Percentiles rank a stretch among this genome's conserved stretches.
Conservation (phyloP, 2,329 filamentous ascomycete genomes). For the Penicillium italicum region DNA sequence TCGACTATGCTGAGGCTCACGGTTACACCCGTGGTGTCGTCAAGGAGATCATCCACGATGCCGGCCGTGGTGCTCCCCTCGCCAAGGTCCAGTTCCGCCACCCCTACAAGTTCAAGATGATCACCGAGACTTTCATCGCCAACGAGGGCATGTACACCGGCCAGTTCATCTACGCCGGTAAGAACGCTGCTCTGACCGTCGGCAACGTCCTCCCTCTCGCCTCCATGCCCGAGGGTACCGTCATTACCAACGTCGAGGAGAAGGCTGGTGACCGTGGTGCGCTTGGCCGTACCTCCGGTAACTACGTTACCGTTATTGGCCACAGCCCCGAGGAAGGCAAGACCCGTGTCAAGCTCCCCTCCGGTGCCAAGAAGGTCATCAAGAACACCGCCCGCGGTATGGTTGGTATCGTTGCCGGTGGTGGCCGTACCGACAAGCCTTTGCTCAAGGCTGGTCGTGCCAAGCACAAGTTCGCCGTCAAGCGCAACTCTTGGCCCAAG, state of each 20-base stretch:
- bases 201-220: constrained; percentile 95
- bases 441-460: constrained; percentile 98
- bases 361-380: constrained; percentile 98
- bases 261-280: constrained; percentile 95
- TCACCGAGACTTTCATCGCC: constrained; percentile 99
- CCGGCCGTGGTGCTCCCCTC: constrained; percentile 95
- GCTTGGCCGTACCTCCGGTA: constrained; percentile 94
- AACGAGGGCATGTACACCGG: constrained; percentile 99
- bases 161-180: constrained; percentile 99
- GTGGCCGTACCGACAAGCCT: constrained; percentile 99
- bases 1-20: constrained; percentile 96
- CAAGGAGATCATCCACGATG: constrained; percentile 99
- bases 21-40: constrained; percentile 97
- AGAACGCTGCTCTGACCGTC: constrained; percentile 94
- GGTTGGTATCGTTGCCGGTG: constrained; percentile 99
- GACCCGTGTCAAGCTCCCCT: constrained; percentile 99
- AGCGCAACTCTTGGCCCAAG: constrained; percentile 99
- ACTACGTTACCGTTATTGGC: constrained; percentile 97
- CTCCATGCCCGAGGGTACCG: constrained; percentile 97
- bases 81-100: constrained; percentile 96
- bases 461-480: constrained; percentile 99
- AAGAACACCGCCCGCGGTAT: constrained; percentile 90
- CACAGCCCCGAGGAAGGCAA: constrained; percentile 99
- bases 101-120: constrained; percentile 96
- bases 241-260: constrained; percentile 99